phyloP scores from a whole-genome alignment of 192 early-diverging fungal genomes.

The Allomyces arbusculus region DNA sequence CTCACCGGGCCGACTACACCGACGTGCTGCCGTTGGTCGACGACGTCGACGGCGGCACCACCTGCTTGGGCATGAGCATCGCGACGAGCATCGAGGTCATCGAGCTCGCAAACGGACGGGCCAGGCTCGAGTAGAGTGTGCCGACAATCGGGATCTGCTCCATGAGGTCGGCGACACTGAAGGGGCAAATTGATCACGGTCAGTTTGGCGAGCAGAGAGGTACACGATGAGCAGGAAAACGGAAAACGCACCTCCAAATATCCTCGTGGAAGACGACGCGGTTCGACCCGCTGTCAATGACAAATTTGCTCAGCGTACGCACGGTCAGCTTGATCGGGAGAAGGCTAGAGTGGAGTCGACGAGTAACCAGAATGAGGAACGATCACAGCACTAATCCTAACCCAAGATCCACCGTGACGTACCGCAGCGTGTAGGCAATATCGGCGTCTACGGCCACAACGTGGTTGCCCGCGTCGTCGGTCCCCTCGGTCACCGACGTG shows the following conservation, averaged over 20 bases:
- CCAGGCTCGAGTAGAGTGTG: background rate
- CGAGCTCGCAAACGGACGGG: background rate
- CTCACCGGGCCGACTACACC: too few relatives aligned
- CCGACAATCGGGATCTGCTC: background rate
- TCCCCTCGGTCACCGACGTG: background rate
- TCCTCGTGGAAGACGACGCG: background rate
- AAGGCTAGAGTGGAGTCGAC: background rate
- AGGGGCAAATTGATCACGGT: background rate
- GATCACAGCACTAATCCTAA: background rate
- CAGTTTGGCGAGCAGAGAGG: background rate
- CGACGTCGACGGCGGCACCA: too few relatives aligned
- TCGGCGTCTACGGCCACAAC: background rate
- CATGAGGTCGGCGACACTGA: background rate
- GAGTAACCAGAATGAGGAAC: background rate
- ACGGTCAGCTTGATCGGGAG: background rate
- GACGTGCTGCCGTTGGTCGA: too few relatives aligned
- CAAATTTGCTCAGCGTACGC: background rate
- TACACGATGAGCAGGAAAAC: background rate
- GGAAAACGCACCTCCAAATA: background rate
- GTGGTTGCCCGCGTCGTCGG: background rate
- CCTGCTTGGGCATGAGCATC: too few relatives aligned
- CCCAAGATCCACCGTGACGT: background rate
- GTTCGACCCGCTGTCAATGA: background rate
- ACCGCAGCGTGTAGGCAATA: background rate
- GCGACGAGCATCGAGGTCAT: too few relatives aligned